Conservation (phyloP, 163 green algal genomes). For the Chlorella variabilis region DNA sequence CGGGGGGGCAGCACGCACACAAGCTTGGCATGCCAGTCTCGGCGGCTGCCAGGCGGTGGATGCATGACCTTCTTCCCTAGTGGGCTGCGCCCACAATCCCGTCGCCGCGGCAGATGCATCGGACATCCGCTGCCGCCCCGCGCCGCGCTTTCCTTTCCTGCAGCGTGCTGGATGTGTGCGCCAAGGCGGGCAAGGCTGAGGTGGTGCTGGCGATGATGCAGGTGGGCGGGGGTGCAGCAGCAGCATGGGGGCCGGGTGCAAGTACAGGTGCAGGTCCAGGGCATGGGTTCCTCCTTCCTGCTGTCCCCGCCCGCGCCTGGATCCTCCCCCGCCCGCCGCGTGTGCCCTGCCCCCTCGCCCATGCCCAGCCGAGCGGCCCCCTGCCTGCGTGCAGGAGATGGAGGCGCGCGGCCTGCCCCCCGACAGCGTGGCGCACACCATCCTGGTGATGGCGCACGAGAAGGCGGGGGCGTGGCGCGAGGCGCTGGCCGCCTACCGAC, state of each 20-base stretch:
- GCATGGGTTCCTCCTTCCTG: background rate
- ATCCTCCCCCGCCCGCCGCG: background rate
- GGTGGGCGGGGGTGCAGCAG: background rate
- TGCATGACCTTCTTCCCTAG: background rate
- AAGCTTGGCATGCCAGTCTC: too few species aligned
- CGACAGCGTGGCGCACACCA: constrained; percentile 57
- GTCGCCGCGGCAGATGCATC: too few species aligned
- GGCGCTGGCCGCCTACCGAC: constrained; percentile 69
- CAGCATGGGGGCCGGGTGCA: too few species aligned
- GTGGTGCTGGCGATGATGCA: constrained; percentile 6
- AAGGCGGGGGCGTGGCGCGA: constrained; percentile 71
- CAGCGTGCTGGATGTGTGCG: constrained; percentile 31
- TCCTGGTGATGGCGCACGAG: constrained; percentile 79
- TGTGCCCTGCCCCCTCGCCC: too few species aligned
- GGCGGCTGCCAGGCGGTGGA: too few species aligned
- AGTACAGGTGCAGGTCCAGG: too few species aligned
- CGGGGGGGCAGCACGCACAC: background rate
- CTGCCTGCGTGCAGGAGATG: too few species aligned
- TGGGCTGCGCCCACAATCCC: too few species aligned
- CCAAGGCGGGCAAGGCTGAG: constrained; percentile 4
- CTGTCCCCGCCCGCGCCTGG: background rate
- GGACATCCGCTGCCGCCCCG: background rate
- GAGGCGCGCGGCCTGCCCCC: background rate
- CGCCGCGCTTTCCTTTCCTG: too few species aligned
- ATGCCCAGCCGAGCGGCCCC: too few species aligned